Evolutionary conservation across 441 rosid genomes (phyloP).

Genomic region (Mallotus repandus): DNA sequence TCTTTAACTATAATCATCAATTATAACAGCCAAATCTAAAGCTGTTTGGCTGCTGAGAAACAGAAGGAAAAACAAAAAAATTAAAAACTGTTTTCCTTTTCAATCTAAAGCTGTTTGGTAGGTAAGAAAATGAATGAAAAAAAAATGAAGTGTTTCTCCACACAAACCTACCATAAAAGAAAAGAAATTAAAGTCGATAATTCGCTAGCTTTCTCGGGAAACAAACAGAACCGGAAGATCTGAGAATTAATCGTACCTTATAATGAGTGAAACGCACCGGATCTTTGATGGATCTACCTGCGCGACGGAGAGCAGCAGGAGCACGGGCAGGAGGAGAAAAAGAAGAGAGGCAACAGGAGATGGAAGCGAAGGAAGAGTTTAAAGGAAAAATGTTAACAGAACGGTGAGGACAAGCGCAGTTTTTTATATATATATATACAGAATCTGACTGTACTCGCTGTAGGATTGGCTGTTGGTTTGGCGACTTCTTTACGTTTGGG

Average conservation of each 20-base stretch:
- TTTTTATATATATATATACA: no score
- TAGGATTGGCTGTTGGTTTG: constrained; percentile 10
- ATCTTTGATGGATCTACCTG: no score
- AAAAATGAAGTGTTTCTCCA: neutral
- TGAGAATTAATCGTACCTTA: constrained; percentile 11
- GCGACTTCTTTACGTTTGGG: constrained; percentile 3
- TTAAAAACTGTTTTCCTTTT: no score
- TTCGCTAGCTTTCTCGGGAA: neutral
- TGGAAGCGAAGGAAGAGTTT: neutral
- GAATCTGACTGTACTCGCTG: constrained; percentile 3
- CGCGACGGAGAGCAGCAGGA: neutral
- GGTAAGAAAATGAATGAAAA: no score
- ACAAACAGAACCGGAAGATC: constrained; percentile 18
- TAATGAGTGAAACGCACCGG: neutral
- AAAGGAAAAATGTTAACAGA: neutral
- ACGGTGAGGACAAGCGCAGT: neutral
- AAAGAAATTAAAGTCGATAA: no score
- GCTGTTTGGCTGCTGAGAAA: neutral
- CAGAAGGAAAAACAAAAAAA: neutral
- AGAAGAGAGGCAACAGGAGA: neutral
- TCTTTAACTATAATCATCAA: no score
- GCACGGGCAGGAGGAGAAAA: no score
- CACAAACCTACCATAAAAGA: neutral
- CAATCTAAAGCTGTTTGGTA: no score
- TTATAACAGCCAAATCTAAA: no score